A percentile compares a stretch with the other conserved stretches of the same genome.
Conservation (phyloP, 352 stramenopile species). For the Globisporangium acanthophoron region DNA sequence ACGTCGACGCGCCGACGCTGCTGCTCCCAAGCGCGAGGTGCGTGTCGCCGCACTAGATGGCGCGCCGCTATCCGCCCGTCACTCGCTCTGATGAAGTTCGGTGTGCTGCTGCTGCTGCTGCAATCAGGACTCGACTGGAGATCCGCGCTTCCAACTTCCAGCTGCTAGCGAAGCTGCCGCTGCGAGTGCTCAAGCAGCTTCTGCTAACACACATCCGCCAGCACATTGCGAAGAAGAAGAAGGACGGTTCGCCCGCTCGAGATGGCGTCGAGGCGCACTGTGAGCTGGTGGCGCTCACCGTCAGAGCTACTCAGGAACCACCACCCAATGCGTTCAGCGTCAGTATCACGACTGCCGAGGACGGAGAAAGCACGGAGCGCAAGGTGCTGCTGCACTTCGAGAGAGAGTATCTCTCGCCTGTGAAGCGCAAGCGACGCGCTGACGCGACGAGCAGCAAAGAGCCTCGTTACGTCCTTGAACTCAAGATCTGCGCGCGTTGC, state of each 20-base stretch:
- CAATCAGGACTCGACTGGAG: constrained; percentile 4
- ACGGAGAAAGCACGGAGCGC: not conserved
- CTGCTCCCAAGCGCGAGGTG: constrained; percentile 2
- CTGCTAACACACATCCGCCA: constrained; percentile 13
- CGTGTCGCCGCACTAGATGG: not conserved
- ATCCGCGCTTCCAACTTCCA: constrained; percentile 10
- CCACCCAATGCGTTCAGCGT: constrained; percentile 1
- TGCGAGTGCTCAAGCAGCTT: constrained; percentile 27
- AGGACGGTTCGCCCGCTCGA: not conserved
- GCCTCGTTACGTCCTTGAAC: constrained; percentile 6
- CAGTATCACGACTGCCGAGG: not conserved
- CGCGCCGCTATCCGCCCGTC: not conserved
- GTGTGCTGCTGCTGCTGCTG: not conserved
- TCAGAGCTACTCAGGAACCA: not conserved
- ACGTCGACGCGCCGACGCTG: constrained; percentile 9
- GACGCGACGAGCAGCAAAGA: not conserved
- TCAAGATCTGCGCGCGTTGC: constrained; percentile 25
- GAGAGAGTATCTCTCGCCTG: not conserved
- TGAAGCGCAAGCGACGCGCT: not conserved
- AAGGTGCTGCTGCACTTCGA: constrained; percentile 8
- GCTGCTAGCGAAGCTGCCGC: constrained; percentile 20
- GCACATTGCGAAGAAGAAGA: not conserved
- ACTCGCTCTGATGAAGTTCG: not conserved
- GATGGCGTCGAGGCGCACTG: not conserved
- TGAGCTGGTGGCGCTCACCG: not conserved